A percentile compares a stretch with the other conserved stretches of the same genome.
phyloP scores from a whole-genome alignment of 257 asterid species.

The Solanum lycopersicoides region DNA sequence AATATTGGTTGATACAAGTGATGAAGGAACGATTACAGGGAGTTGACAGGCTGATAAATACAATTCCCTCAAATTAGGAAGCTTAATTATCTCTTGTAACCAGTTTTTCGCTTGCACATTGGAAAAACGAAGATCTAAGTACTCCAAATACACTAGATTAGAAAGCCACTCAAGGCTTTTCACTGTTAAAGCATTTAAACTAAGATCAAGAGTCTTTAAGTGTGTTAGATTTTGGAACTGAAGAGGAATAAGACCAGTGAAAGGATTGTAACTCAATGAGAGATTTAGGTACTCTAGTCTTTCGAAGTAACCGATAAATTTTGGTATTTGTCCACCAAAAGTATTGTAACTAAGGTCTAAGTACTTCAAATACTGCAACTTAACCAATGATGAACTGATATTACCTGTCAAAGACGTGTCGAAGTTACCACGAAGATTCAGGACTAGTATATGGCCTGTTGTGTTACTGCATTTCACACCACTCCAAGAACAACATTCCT shows the following conservation, averaged over 20 bases:
- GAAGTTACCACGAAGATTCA: neutral
- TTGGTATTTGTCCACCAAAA: neutral
- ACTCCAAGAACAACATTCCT: neutral
- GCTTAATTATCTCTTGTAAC: neutral
- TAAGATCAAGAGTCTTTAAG: neutral
- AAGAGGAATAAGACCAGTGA: neutral
- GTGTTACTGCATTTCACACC: neutral
- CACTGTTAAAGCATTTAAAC: neutral
- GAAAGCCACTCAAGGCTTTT: neutral
- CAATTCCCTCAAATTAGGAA: neutral
- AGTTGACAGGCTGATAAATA: neutral
- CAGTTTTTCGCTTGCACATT: neutral
- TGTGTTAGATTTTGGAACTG: neutral
- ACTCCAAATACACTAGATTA: neutral
- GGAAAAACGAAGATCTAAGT: neutral
- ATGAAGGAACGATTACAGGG: neutral
- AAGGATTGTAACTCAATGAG: neutral
- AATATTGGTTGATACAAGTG: neutral
- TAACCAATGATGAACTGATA: neutral
- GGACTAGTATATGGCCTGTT: neutral
- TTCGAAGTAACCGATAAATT: neutral
- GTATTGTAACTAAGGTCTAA: neutral
- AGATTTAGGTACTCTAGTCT: neutral
- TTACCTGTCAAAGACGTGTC: neutral
- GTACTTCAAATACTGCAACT: neutral